Percentiles rank a stretch among this genome's conserved stretches.
Conservation (phyloP, 2,329 filamentous ascomycete species). For the Geoglossum cookeanum region DNA sequence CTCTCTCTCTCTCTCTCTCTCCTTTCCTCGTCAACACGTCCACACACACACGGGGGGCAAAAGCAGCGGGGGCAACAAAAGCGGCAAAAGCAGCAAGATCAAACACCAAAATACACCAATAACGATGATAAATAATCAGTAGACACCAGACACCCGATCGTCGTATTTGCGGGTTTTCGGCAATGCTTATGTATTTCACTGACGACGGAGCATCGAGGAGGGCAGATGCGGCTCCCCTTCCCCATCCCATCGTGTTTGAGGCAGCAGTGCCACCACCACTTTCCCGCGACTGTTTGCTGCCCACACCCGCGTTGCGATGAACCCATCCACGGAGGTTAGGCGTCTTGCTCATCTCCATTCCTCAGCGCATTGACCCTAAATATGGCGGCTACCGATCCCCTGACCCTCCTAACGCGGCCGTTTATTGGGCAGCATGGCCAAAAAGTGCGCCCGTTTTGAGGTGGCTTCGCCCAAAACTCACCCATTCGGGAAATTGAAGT, state of each 20-base stretch:
- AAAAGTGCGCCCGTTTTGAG: background rate
- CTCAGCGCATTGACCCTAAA: background rate
- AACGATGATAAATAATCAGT: background rate
- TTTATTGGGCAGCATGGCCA: background rate
- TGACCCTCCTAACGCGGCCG: background rate
- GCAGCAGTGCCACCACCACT: conserved; percentile 2
- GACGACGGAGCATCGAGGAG: background rate
- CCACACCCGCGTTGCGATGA: background rate
- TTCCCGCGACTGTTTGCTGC: background rate
- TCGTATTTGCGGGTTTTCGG: background rate
- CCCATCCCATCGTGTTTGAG: background rate
- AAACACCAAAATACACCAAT: background rate
- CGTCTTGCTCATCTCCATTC: background rate
- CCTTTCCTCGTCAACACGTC: too few relatives aligned
- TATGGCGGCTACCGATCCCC: background rate
- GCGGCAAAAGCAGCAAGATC: background rate
- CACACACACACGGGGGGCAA: too few relatives aligned
- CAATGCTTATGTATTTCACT: background rate
- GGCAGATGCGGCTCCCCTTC: background rate
- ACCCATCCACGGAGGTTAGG: background rate
- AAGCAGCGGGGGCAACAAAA: too few relatives aligned
- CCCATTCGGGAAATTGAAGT: background rate
- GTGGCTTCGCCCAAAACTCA: background rate
- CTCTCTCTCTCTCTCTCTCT: background rate
- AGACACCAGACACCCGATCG: background rate